Percentiles rank a stretch among this genome's conserved stretches.
Evolutionary conservation across 345 rosid genomes (phyloP).

Genomic region (Murraya koenigii): DNA sequence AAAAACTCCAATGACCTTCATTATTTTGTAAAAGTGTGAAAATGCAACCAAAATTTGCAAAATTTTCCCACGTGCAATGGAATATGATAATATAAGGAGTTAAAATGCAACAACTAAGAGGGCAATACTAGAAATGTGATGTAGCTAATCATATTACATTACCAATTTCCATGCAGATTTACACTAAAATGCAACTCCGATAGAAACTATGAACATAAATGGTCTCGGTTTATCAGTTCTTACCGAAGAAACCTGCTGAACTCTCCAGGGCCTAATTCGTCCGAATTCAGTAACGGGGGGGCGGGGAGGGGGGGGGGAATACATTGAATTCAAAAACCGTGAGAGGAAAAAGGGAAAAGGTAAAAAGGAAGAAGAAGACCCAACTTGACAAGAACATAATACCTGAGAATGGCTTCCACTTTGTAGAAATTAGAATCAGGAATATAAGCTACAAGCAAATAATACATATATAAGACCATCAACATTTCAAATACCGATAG

Average conservation of each 20-base stretch:
- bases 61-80: not conserved
- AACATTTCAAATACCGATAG: not conserved
- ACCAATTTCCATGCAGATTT: not conserved
- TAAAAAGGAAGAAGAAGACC: not conserved
- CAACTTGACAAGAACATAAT: not conserved
- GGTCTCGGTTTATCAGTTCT: conserved; percentile 17
- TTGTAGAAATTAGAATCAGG: conserved; percentile 82
- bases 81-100: not conserved
- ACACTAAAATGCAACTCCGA: not conserved
- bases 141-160: not conserved
- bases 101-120: not conserved
- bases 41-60: not conserved
- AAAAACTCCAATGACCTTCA: not conserved
- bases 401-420: conserved; percentile 90
- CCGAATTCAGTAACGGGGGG: conserved; percentile 24
- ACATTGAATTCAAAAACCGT: not conserved
- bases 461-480: not conserved
- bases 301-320: not conserved
- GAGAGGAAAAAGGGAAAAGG: not conserved
- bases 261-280: conserved; percentile 73
- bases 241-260: conserved; percentile 83
- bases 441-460: conserved; percentile 36
- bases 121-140: not conserved
- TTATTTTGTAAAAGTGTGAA: not conserved
- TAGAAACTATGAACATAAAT: not conserved